Evolutionary conservation across 2,329 filamentous ascomycete species (phyloP), one percentile per base, ranked within the genome.

Genomic region (Dothideomycetidae sp.): DNA sequence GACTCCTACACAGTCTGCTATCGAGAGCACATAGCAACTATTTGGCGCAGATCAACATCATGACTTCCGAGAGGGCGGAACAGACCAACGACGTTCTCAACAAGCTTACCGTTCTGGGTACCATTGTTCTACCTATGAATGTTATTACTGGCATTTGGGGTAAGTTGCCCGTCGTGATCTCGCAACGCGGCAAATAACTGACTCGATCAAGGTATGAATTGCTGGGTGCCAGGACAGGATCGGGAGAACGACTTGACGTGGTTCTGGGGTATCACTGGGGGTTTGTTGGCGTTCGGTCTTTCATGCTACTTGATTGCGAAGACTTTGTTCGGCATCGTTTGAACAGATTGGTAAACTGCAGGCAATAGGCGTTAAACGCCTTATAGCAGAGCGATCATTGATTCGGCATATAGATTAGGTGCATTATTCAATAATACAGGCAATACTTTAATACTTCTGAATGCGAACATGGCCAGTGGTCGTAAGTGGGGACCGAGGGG

Each of bases 11-110:
- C 46, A 90, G 84, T 52, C 82, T 98, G 34, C 70, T 98, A 17
- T 83, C 83, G 33, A 75, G 90, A 40, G 86, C 86, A 10, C 90
- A 98, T 53, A 82, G 76, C 53, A 98, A 96, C 56, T 98, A 98
- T 56, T 79, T 98, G n/a, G 90, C 90, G 1, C 90, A 98, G 57
- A 94, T 98, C 63, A 96, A 94, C 59, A 93, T 96, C 50, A 77
- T 85, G 52, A 96, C 96, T 88, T 94, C 94, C 59, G 88, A 96
- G 64, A 78, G 90, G 32, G 83, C 92, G 56, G 88, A 98, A 58
- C 78, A 92, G 62, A 98, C 90, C 1, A 84, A 85, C 29, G 88
- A 98, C 55, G 85, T 94, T 1, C 71, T 98, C 10, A 86, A 86
- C 45, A 93, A 90, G 58, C 71, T 98, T 42, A 96, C 90, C 0